Conservation (phyloP, 129 eudicot genomes). For the Daucus carota region DNA sequence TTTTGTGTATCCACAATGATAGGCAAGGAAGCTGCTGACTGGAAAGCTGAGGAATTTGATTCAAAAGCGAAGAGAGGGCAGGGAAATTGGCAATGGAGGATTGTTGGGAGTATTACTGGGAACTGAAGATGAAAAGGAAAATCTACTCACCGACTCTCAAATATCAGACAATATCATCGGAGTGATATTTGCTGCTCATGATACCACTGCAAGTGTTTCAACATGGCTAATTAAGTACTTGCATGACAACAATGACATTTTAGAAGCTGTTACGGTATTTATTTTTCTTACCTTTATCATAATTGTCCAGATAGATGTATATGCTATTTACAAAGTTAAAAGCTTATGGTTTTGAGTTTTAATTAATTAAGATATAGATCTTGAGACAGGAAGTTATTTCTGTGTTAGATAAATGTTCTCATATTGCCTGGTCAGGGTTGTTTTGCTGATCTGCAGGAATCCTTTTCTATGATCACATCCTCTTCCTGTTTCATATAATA, state of each 20-base stretch:
- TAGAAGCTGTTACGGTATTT: conserved; percentile 57
- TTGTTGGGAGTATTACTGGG: conserved; percentile 34
- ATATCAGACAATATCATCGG: conserved; percentile 80
- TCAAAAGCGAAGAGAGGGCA: conserved; percentile 41
- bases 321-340: not conserved
- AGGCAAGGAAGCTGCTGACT: conserved; percentile 73
- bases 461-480: not conserved
- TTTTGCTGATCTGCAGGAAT: not conserved
- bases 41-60: conserved; percentile 46
- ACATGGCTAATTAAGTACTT: conserved; percentile 80
- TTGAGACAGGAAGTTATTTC: not conserved
- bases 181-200: conserved; percentile 83
- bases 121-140: conserved; percentile 20
- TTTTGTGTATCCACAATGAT: not conserved
- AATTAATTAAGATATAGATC: not conserved
- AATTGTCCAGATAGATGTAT: not conserved
- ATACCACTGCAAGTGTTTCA: conserved; percentile 76
- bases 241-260: conserved; percentile 45
- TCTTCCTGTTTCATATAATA: not conserved
- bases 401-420: not conserved
- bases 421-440: not conserved
- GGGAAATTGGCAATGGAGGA: conserved; percentile 37
- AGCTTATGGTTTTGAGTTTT: not conserved
- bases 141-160: conserved; percentile 47
- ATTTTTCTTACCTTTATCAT: not conserved